phyloP scores from a whole-genome alignment of 306 rosid genomes.

The Myrica gale region DNA sequence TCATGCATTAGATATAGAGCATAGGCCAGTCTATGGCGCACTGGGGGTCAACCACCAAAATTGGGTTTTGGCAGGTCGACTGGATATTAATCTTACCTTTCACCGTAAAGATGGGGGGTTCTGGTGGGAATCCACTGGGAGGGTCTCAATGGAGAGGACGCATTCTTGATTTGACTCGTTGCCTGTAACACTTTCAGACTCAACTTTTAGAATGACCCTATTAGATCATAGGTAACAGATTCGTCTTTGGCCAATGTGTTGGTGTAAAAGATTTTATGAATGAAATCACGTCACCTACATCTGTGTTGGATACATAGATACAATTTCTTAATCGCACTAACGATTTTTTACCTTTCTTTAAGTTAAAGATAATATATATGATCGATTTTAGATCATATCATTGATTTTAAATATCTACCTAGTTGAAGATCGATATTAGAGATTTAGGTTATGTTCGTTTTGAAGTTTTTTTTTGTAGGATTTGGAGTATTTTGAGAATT shows the following conservation, averaged over 20 bases:
- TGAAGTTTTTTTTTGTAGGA: too few species aligned
- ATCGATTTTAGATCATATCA: too few species aligned
- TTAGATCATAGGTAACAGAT: neutral
- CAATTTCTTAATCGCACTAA: too few species aligned
- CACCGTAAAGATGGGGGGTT: conserved; percentile 1
- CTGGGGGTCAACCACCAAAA: conserved; percentile 51
- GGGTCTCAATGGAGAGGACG: conserved; percentile 12
- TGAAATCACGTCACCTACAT: too few species aligned
- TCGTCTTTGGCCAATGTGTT: neutral
- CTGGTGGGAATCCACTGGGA: conserved; percentile 44
- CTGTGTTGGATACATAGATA: too few species aligned
- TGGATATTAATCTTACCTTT: conserved; percentile 19
- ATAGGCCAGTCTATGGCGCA: conserved; percentile 29
- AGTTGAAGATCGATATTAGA: too few species aligned
- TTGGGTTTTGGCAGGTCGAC: conserved; percentile 27
- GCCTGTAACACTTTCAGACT: conserved; percentile 2
- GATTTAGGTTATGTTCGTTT: too few species aligned
- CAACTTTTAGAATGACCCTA: conserved; percentile 7
- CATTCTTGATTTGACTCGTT: conserved; percentile 7
- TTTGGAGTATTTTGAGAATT: too few species aligned
- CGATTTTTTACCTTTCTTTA: too few species aligned
- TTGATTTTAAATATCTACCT: too few species aligned
- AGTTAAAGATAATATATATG: too few species aligned
- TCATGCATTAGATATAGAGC: conserved; percentile 33
- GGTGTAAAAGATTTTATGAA: neutral